phyloP scores from a whole-genome alignment of 768 basidiomycete species.

The Saitozyma sp. region DNA sequence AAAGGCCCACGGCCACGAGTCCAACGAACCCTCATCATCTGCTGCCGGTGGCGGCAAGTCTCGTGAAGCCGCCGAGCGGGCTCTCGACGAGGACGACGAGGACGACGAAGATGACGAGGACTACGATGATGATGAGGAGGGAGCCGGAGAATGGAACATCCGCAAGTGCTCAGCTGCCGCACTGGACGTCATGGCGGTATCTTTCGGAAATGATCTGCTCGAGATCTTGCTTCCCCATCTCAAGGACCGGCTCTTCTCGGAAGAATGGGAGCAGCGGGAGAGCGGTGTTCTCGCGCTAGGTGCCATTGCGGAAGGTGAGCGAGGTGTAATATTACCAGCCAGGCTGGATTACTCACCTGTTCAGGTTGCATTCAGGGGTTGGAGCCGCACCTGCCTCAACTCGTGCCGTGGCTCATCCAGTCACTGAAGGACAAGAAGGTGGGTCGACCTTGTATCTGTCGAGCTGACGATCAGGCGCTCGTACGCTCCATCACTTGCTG shows the following conservation, averaged over 20 bases:
- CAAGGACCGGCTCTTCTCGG: slow-evolving; percentile 92
- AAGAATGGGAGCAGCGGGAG: slow-evolving; percentile 87
- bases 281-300: slow-evolving; percentile 93
- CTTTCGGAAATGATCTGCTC: slow-evolving; percentile 84
- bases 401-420: slow-evolving; percentile 88
- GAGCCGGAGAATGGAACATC: slow-evolving; percentile 97
- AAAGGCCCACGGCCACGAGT: slow-evolving; percentile 78
- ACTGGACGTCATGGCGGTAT: slow-evolving; percentile 90
- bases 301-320: slow-evolving; percentile 94
- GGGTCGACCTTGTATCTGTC: slow-evolving; percentile 18
- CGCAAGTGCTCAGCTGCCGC: slow-evolving; percentile 98
- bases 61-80: slow-evolving; percentile 60
- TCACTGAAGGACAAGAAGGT: slow-evolving; percentile 91
- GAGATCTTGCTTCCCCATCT: slow-evolving; percentile 83
- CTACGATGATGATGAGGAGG: slow-evolving; percentile 92
- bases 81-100: slow-evolving; percentile 75
- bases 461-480: slow-evolving; percentile 65
- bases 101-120: slow-evolving; percentile 86
- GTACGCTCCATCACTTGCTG: slow-evolving; percentile 98
- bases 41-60: slow-evolving; percentile 28
- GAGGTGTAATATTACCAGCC: background rate
- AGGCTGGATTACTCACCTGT: background rate
- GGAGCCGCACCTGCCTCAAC: slow-evolving; percentile 87
- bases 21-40: slow-evolving; percentile 55
- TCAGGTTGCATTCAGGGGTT: slow-evolving; percentile 94